Evolutionary conservation across 2,329 filamentous ascomycete species (phyloP), one percentile per base, ranked within the genome.

Genomic region (Aspergillus piperis): DNA sequence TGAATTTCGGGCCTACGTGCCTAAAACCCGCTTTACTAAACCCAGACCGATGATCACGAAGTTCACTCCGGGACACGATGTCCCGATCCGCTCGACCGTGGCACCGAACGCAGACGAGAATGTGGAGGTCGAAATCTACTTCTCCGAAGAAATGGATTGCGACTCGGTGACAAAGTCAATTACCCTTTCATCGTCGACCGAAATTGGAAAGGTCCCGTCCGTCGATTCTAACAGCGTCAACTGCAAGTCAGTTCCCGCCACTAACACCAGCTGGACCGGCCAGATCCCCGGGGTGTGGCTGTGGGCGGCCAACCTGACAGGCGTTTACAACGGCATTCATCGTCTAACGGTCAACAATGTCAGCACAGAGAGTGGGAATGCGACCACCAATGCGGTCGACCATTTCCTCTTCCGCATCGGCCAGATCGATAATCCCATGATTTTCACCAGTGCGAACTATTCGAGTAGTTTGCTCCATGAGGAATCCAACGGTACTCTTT

Each of bases 91-190:
- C 15, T 86, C 85, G 0, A 79, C 72, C 27, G 77, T 76, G 10
- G 58, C 62, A 1, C 70, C 75, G 1, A 73, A 76, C 44, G 66
- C 74, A 48, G 69, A 74, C 21, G 80, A 83, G 44, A 73, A 68
- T 5, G 64, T 86, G 13, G 68, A 78, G 1, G 75, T 88, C 44
- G 77, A 82, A 47, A 57, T 89, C 2, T 80, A 83, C 39, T 89
- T 87, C 70, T 87, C 85, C 2, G 75, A 77, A 3, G 75, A 80
- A 50, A 88, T 89, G 86, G 77, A 85, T 64, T 89, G 86, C 70
- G 74, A 81, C 11, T 77, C 75, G 0, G 73, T 88, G 15, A 80
- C 77, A 0, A 68, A 79, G 2, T 77, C 76, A 3, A 78, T 89
- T 27, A 74, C 73, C 0, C 73, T 86, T 58, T 77, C 77, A 41